Evolutionary conservation across 2,329 filamentous ascomycete species (phyloP), one percentile per base, ranked within the genome.

Genomic region (Geosmithia flava): DNA sequence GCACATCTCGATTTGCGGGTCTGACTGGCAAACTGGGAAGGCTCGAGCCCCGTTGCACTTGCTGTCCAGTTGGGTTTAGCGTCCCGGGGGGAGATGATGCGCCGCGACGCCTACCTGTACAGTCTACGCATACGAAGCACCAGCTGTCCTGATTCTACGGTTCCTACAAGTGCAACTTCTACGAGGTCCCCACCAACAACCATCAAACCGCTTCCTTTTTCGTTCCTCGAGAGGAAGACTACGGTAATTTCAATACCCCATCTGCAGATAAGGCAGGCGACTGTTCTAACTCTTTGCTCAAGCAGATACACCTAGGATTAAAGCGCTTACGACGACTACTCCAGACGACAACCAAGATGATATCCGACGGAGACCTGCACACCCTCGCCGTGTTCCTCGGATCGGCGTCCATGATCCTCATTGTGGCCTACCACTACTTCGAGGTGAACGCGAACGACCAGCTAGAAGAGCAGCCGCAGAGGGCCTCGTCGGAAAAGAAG

Each of bases 361-460:
- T 98, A 64, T 85, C 90, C 64, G 93, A 98, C 80, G 72, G 77
- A 65, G 83, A 93, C 55, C 83, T 98, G 59, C 96, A 97, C 76
- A 78, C 78, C 53, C 80, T 98, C 29, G 90, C 93, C 65, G 82
- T 97, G 65, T 91, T 96, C 65, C 85, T 98, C 51, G 93, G 93
- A 70, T 85, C 82, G 48, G 78, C 83, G 41, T 81, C 91, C 53
- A 91, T 97, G 87, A 73, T 96, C 43, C 76, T 98, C 52, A 96
- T 97, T 55, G 81, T 98, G 29, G 69, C 95, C 27, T 97, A 98
- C 69, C 89, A 97, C 67, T 97, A 94, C 70, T 81, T 98, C 59
- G 91, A 97, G 65, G 79, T 95, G 71, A 97, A 98, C 62, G 80
- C 87, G 33, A 44, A 50, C 20, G 43, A 51, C 10, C 52, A 56